phyloP scores from a whole-genome alignment of 768 basidiomycete species.

The Clitopilus hobsonii region DNA sequence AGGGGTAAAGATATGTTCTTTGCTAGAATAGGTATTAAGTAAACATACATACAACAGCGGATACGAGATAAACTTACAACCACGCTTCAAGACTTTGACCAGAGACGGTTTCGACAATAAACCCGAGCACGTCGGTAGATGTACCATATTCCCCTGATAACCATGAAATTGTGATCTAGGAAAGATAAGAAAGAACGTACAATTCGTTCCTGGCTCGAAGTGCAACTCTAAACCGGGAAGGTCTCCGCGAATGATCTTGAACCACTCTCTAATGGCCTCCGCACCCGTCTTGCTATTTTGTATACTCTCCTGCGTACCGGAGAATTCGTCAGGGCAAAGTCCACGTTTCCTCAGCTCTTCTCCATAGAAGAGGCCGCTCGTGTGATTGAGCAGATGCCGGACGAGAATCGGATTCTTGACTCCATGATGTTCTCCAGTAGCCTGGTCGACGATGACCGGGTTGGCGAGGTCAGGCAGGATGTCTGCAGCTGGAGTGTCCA shows the following conservation, averaged over 20 bases:
- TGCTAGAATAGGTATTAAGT: background rate
- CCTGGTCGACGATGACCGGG: conserved; percentile 11
- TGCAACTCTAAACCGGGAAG: conserved; percentile 17
- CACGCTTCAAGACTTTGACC: conserved; percentile 22
- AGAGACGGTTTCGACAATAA: conserved; percentile 21
- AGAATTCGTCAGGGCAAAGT: conserved; percentile 5
- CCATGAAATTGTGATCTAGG: no score
- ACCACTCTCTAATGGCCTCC: conserved; percentile 9
- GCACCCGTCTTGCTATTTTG: conserved; percentile 13
- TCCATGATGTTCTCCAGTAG: background rate
- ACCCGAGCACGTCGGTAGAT: conserved; percentile 17
- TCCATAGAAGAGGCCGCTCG: conserved; percentile 18
- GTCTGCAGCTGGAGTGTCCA: conserved; percentile 21
- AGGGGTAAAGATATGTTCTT: background rate
- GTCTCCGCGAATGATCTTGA: conserved; percentile 11
- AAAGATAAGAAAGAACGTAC: conserved; percentile 13
- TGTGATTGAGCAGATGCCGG: conserved; percentile 17
- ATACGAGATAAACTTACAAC: no score
- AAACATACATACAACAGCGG: no score
- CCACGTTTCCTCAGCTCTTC: background rate
- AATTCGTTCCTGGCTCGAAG: conserved; percentile 25
- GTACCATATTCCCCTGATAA: conserved; percentile 20
- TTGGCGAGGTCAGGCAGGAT: conserved; percentile 26
- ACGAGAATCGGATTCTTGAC: conserved; percentile 14
- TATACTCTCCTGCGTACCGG: conserved; percentile 9